Percentiles rank a stretch among this genome's conserved stretches.
Evolutionary conservation across 1,284 basidiomycete species (phyloP).

Genomic region (Phaffia rhodozyma): DNA sequence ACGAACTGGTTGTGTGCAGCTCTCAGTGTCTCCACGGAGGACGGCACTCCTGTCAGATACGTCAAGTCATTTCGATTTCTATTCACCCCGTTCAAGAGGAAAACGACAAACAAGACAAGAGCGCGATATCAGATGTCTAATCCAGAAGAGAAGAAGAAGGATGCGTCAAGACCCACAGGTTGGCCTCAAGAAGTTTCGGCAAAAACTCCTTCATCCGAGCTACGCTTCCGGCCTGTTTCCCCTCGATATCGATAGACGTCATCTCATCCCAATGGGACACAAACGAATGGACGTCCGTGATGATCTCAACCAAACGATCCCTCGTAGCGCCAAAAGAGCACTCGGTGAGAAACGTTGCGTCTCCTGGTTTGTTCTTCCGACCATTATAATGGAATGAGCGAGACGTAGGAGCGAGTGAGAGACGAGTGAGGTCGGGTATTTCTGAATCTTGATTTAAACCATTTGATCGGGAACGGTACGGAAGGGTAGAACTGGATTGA

Average conservation of each 20-base stretch:
- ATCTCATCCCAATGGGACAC: constrained; percentile 88
- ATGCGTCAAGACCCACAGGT: constrained; percentile 48
- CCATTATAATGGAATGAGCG: constrained; percentile 18
- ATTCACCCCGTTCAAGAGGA: constrained; percentile 2
- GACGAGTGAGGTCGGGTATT: too few species aligned
- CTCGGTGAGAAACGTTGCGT: constrained; percentile 75
- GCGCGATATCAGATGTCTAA: background rate
- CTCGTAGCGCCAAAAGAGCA: constrained; percentile 89
- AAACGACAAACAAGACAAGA: constrained; percentile 5
- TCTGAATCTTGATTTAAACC: too few species aligned
- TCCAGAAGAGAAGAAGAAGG: constrained; percentile 6
- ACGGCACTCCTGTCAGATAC: constrained; percentile 77
- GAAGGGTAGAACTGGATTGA: background rate
- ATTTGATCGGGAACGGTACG: background rate
- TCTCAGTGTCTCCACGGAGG: constrained; percentile 63
- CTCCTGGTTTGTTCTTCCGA: constrained; percentile 29
- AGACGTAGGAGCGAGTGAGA: background rate
- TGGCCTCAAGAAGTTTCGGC: constrained; percentile 66
- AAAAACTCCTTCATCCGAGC: constrained; percentile 88
- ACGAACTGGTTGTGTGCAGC: constrained; percentile 63
- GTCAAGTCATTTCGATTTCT: constrained; percentile 70
- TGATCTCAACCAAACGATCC: constrained; percentile 77
- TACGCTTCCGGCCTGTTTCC: constrained; percentile 72
- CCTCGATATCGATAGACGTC: constrained; percentile 60
- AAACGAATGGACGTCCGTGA: constrained; percentile 91